phyloP scores from a whole-genome alignment of 805 yeast genomes.

The Yamadazyma scolyti region DNA sequence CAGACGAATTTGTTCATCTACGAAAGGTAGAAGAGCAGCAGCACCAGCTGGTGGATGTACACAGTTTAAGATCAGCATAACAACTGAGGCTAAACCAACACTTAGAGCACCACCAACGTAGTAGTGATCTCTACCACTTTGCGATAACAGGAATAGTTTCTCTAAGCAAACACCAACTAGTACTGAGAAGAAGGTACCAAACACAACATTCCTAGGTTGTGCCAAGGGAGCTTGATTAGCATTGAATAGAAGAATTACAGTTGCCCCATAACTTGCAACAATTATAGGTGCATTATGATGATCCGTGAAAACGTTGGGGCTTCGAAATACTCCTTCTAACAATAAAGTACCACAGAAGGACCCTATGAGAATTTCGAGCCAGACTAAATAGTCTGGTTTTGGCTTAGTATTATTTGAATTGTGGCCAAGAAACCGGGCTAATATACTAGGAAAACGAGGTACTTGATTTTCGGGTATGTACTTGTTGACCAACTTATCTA shows the following conservation, averaged over 20 bases:
- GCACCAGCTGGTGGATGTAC: conserved; percentile 77
- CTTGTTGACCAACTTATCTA: conserved; percentile 28
- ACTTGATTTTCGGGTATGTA: conserved; percentile 25
- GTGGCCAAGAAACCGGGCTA: conserved; percentile 39
- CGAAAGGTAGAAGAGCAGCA: conserved; percentile 54
- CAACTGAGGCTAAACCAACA: conserved; percentile 51
- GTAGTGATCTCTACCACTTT: conserved; percentile 41
- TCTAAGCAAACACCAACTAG: conserved; percentile 51
- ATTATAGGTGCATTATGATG: conserved; percentile 46
- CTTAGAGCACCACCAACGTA: conserved; percentile 59
- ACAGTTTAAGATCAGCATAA: conserved; percentile 51
- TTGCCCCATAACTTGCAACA: conserved; percentile 60
- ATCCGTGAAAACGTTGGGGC: conserved; percentile 32
- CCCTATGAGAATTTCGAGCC: conserved; percentile 45
- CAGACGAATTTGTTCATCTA: conserved; percentile 40
- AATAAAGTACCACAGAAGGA: conserved; percentile 45
- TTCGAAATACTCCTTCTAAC: conserved; percentile 44
- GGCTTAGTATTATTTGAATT: conserved; percentile 16
- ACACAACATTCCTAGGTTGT: conserved; percentile 57
- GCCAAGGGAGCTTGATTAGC: conserved; percentile 55
- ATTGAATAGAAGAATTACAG: conserved; percentile 58
- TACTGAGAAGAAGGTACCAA: conserved; percentile 55
- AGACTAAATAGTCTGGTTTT: conserved; percentile 35
- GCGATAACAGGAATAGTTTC: conserved; percentile 49
- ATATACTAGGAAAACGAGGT: conserved; percentile 26